Conservation (phyloP, 2,329 filamentous ascomycete species). For the Tympanopsis confertula region DNA sequence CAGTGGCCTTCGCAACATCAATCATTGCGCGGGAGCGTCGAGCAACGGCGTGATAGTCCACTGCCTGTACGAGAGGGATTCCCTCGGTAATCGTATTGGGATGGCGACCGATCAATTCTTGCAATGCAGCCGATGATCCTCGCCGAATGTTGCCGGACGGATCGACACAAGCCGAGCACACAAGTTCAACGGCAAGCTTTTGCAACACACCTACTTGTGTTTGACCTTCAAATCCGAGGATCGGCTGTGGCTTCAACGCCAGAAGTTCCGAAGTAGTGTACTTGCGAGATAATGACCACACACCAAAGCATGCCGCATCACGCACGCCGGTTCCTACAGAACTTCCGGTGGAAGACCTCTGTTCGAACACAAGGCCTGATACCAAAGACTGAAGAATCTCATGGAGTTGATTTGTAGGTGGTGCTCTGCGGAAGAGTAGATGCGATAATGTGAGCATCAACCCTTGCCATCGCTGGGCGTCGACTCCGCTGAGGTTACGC, state of each 20-base stretch:
- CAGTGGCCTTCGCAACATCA: constrained; percentile 61
- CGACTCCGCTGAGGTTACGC: constrained; percentile 62
- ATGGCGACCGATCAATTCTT: constrained; percentile 87
- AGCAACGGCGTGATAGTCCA: constrained; percentile 89
- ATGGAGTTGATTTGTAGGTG: constrained; percentile 57
- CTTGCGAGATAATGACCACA: constrained; percentile 82
- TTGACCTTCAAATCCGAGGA: constrained; percentile 6
- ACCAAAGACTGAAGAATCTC: constrained; percentile 68
- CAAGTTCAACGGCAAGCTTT: constrained; percentile 67
- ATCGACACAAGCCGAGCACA: constrained; percentile 74
- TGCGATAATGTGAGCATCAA: constrained; percentile 79
- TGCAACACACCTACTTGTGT: constrained; percentile 49
- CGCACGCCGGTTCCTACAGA: constrained; percentile 82
- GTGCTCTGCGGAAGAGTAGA: constrained; percentile 72
- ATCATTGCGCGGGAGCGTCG: constrained; percentile 72
- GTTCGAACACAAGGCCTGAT: constrained; percentile 76
- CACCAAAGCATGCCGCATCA: constrained; percentile 89
- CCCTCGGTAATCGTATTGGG: constrained; percentile 73
- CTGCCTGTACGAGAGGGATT: constrained; percentile 74
- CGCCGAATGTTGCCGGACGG: constrained; percentile 86
- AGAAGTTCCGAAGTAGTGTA: constrained; percentile 76
- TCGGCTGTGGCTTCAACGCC: constrained; percentile 18
- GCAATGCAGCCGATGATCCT: constrained; percentile 82
- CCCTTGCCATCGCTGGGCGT: constrained; percentile 83
- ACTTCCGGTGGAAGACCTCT: constrained; percentile 71